Base-by-base conservation (phyloP, 306 rosid species). In the Cucurbita argyrosperma region DNA sequence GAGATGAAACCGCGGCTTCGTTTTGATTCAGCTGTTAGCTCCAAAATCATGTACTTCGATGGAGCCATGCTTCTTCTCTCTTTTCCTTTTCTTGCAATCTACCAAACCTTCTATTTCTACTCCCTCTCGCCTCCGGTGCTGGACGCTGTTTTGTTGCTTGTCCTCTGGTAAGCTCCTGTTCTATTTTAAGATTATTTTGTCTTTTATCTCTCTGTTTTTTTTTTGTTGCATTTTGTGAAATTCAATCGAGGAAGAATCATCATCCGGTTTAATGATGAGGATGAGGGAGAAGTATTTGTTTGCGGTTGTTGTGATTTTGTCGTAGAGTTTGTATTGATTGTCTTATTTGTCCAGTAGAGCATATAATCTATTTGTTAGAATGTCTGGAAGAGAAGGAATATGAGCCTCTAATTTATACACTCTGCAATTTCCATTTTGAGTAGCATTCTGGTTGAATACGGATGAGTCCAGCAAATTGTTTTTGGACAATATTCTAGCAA, bases 91-190 rank as follows among this genome's bases (percentile, higher is more conserved):
- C 78, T 87, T n/a, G n/a, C n/a, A n/a, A n/a, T n/a, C n/a, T n/a
- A n/a, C n/a, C n/a, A n/a, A n/a, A n/a, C n/a, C n/a, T 83, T 81
- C 75, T 84, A 86, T 85, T 73, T 79, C 72, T 39, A 66, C 76
- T 79, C 78, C 78, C 11, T 60, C 67, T 40, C 81, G 11, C 12
- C 59, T 62, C 76, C 46, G 43, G 69, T 69, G 71, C 74, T 56
- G 66, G 43, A n/a, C 54, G 73, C 35, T 71, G 16, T 21, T 21
- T n/a, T 58, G 46, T 42, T 21, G 49, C 42, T 74, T 66, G n/a
- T 76, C 76, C 77, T 74, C 74, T 51, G 26, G 81, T 76, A 76
- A 59, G 16, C 18, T 58, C 43, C 14, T 26, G 3, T 49, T 46
- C 4, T 14, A 47, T 62, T n/a, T 14, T 5, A 43, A 10, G 10